Conservation (phyloP, 352 stramenopile species). For the Phytophthora europaea region DNA sequence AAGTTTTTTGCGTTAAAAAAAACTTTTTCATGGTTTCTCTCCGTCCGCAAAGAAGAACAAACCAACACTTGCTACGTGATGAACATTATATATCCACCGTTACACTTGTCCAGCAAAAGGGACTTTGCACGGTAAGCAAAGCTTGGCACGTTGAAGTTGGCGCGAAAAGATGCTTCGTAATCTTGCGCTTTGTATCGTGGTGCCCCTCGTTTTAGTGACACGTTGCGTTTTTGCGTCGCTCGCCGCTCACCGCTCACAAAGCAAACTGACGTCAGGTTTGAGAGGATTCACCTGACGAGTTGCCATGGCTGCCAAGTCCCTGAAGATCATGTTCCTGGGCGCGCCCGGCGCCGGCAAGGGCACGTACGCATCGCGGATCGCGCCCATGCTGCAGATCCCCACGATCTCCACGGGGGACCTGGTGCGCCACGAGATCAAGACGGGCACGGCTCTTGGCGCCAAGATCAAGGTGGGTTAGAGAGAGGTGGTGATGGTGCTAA, state of each 20-base stretch:
- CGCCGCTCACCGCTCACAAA: conserved; percentile 10
- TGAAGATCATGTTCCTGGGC: conserved; percentile 93
- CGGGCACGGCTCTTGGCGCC: conserved; percentile 66
- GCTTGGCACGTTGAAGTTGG: conserved; percentile 17
- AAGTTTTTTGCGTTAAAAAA: neutral
- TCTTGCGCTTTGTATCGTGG: conserved; percentile 4
- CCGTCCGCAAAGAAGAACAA: too few species aligned
- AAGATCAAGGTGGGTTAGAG: conserved; percentile 73
- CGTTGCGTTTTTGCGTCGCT: conserved; percentile 5
- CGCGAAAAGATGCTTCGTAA: conserved; percentile 17
- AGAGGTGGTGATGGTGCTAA: neutral
- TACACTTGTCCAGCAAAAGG: too few species aligned
- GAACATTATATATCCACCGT: too few species aligned
- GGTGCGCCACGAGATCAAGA: conserved; percentile 91
- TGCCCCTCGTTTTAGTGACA: conserved; percentile 16
- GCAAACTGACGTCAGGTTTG: conserved; percentile 19
- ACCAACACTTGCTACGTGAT: too few species aligned
- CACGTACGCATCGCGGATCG: conserved; percentile 91
- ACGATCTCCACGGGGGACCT: conserved; percentile 93
- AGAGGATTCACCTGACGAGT: neutral
- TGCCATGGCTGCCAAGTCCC: conserved; percentile 45
- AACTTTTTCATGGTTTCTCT: neutral
- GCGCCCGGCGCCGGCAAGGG: conserved; percentile 92
- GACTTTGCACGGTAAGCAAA: conserved; percentile 3
- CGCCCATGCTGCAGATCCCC: conserved; percentile 87